phyloP scores from a whole-genome alignment of 441 rosid genomes.

The Adansonia madagascariensis region DNA sequence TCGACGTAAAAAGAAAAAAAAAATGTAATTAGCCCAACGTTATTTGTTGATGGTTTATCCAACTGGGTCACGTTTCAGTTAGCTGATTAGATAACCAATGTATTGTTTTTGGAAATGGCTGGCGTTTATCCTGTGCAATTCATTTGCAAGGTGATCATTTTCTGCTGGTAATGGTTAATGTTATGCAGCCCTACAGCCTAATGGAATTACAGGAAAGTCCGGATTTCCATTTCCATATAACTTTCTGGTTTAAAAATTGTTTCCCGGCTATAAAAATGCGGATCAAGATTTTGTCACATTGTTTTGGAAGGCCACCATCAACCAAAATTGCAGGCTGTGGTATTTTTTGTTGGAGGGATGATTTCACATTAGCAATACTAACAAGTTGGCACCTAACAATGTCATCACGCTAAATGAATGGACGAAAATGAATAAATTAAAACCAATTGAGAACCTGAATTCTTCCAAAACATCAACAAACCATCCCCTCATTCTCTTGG shows the following conservation, averaged over 20 bases:
- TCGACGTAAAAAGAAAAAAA: too few relatives aligned
- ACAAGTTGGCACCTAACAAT: slow-evolving; percentile 9
- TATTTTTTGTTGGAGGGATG: not conserved
- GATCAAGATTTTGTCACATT: not conserved
- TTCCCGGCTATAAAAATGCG: not conserved
- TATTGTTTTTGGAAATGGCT: not conserved
- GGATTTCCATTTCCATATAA: too few relatives aligned
- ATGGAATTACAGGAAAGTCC: not conserved
- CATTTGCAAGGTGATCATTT: not conserved
- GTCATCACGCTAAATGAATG: slow-evolving; percentile 17
- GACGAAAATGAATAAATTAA: not conserved
- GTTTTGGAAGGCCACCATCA: not conserved
- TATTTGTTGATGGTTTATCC: not conserved
- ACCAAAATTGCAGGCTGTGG: not conserved
- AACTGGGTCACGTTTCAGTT: too few relatives aligned
- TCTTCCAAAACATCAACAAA: slow-evolving; percentile 1
- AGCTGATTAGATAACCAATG: not conserved
- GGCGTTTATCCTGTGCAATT: not conserved
- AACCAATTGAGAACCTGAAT: not conserved
- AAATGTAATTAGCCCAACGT: too few relatives aligned
- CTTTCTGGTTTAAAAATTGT: not conserved
- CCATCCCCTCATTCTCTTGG: slow-evolving; percentile 17
- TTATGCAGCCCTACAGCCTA: not conserved
- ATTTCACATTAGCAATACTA: not conserved
- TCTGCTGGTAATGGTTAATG: not conserved